phyloP scores from a whole-genome alignment of 805 yeast genomes.

The Myxozyma nipponensis region DNA sequence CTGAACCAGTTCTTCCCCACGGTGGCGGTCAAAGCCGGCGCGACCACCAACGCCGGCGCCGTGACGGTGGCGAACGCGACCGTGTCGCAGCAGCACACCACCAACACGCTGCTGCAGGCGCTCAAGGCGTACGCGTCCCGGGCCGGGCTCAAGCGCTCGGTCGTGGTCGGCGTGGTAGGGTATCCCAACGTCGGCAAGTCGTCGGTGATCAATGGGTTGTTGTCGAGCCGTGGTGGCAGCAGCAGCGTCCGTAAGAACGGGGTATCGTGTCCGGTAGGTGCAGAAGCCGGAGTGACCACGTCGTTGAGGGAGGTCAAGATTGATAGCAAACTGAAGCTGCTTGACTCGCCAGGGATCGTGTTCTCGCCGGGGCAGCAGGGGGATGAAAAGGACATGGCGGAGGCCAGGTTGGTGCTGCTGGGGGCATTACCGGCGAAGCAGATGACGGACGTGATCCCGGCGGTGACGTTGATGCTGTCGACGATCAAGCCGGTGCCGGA shows the following conservation, averaged over 20 bases:
- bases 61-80: slow-evolving; percentile 65
- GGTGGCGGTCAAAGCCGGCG: slow-evolving; percentile 70
- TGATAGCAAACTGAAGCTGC: slow-evolving; percentile 79
- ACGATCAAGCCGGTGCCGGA: slow-evolving; percentile 68
- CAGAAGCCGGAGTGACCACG: slow-evolving; percentile 96
- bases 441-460: slow-evolving; percentile 77
- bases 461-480: slow-evolving; percentile 71
- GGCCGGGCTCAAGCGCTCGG: slow-evolving; percentile 80
- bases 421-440: slow-evolving; percentile 88
- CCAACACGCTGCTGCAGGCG: slow-evolving; percentile 69
- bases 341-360: slow-evolving; percentile 97
- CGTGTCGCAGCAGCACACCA: slow-evolving; percentile 65
- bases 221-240: slow-evolving; percentile 59
- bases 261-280: slow-evolving; percentile 90
- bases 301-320: slow-evolving; percentile 86
- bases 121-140: slow-evolving; percentile 81
- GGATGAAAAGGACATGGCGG: slow-evolving; percentile 42
- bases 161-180: slow-evolving; percentile 92
- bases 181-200: slow-evolving; percentile 93
- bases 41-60: slow-evolving; percentile 64
- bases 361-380: slow-evolving; percentile 54
- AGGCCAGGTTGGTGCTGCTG: slow-evolving; percentile 82
- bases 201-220: slow-evolving; percentile 82
- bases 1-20: slow-evolving; percentile 85
- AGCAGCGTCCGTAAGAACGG: slow-evolving; percentile 32